These are phyloP conservation scores for Chenopodium quinoa DNA, from an alignment of 148 eudicot genomes.

Conservation along the genomic window DNA sequence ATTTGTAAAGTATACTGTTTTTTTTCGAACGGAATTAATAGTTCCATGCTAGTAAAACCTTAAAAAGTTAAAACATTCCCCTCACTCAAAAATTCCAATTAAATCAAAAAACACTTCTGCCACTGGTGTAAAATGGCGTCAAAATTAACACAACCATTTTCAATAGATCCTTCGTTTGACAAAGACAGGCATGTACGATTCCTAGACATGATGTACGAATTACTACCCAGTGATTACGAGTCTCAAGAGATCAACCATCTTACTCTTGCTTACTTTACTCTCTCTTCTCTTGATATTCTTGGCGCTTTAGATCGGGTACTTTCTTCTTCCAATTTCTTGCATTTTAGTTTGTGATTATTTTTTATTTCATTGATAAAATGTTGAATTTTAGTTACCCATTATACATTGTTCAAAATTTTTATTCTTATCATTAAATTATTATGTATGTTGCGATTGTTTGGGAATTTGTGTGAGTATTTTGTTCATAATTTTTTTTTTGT, in stretches of 20 bases:
- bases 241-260: slow-evolving; percentile 81
- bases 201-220: slow-evolving; percentile 64
- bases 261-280: slow-evolving; percentile 81
- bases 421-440: no score
- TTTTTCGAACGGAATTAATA: no score
- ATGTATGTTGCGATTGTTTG: no score
- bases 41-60: no score
- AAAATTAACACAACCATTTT: slow-evolving; percentile 16
- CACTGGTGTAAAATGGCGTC: slow-evolving; percentile 5
- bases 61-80: no score
- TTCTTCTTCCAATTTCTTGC: not conserved
- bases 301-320: slow-evolving; percentile 38
- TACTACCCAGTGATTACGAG: slow-evolving; percentile 62
- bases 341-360: not conserved
- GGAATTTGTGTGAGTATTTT: no score
- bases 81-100: no score
- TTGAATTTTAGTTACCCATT: not conserved
- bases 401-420: not conserved
- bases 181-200: slow-evolving; percentile 50
- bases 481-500: no score
- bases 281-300: slow-evolving; percentile 76
- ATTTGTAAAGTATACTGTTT: no score
- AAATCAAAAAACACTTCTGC: not conserved
- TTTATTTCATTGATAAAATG: not conserved
- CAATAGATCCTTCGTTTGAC: slow-evolving; percentile 38